phyloP scores from a whole-genome alignment of 2,329 filamentous ascomycete genomes.

The Aspergillus ibericus region DNA sequence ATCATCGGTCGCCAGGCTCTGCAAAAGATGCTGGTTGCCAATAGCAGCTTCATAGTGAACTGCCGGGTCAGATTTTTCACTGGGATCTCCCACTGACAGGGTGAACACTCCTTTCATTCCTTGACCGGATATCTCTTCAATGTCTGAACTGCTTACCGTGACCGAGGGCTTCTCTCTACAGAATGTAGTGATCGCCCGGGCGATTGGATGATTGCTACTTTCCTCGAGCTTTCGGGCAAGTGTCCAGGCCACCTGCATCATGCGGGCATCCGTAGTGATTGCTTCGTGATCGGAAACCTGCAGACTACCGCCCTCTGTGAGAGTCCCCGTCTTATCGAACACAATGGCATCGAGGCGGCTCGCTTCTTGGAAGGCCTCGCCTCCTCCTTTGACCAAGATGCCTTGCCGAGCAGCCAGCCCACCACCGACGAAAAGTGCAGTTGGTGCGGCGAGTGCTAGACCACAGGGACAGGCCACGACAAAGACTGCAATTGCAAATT shows the following conservation, averaged over 20 bases:
- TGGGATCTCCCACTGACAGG: slow-evolving; percentile 24
- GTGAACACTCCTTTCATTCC: slow-evolving; percentile 57
- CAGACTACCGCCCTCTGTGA: slow-evolving; percentile 66
- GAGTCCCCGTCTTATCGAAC: slow-evolving; percentile 85
- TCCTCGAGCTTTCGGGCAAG: slow-evolving; percentile 56
- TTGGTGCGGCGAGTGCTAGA: slow-evolving; percentile 79
- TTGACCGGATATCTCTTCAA: slow-evolving; percentile 58
- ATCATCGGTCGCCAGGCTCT: slow-evolving; percentile 28
- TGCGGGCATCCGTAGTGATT: slow-evolving; percentile 33
- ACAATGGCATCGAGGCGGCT: slow-evolving; percentile 75
- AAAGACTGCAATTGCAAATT: slow-evolving; percentile 78
- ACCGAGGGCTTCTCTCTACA: slow-evolving; percentile 37
- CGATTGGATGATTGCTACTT: slow-evolving; percentile 61
- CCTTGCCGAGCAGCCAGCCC: slow-evolving; percentile 77
- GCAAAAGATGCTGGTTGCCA: slow-evolving; percentile 58
- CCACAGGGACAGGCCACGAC: slow-evolving; percentile 86
- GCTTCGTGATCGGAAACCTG: slow-evolving; percentile 54
- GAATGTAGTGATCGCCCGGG: slow-evolving; percentile 54
- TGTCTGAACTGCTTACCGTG: slow-evolving; percentile 34
- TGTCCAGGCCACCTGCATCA: slow-evolving; percentile 45
- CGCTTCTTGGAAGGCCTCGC: slow-evolving; percentile 82
- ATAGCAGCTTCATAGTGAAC: slow-evolving; percentile 51
- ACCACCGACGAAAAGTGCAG: slow-evolving; percentile 80
- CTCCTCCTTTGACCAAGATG: slow-evolving; percentile 79
- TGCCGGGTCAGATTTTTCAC: slow-evolving; percentile 14